Base-by-base conservation (phyloP, 805 yeast genomes). In the Wickerhamiella kurtzmanii region DNA sequence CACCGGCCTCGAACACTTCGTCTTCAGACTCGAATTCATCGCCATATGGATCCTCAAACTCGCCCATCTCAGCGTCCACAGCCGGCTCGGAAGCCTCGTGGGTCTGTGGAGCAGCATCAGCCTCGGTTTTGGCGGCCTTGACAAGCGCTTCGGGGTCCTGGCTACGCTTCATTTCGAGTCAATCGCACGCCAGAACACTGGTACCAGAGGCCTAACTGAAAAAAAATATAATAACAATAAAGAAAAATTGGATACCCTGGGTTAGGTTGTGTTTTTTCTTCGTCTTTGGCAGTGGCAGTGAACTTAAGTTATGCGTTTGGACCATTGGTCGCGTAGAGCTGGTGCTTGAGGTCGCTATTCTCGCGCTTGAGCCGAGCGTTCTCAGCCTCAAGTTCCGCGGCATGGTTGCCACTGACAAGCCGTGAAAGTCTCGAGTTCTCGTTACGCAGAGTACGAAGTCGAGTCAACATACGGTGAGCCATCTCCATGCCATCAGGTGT, bases 21-120 rank as follows among this genome's bases (percentile, higher is more conserved):
- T 61, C 67, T 60, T 85, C 95, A 36, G 38, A 36, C 63, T 87
- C 96, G 63, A 82, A 82, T 55, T 82, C 95, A 22, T 89, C 94
- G 75, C 53, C 82, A 53, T 76, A 75, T 2, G 79, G 59, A 43
- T 56, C 82, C 59, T 77, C 82, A 56, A 75, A 76, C 55, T 76
- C 60, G 43, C 60, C 81, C 64, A 64, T 47, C 56, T 65, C 61
- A 57, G 63, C 45, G 60, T 65, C 57, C 35, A 15, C 49, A 20
- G 18, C 47, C 20, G 44, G 48, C 5, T 44, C 53, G 28, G 42
- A 22, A 22, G 46, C 44, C 44, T 53, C 49, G 9, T 41, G 39
- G 37, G 21, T 36, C 43, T 17, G 32, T 11, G 51, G 51, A 2
- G 21, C 46, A 8, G 21, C 36, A 28, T 36, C 22, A 28, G 44